phyloP scores from a whole-genome alignment of 306 rosid species.

The Casuarina cunninghamiana region DNA sequence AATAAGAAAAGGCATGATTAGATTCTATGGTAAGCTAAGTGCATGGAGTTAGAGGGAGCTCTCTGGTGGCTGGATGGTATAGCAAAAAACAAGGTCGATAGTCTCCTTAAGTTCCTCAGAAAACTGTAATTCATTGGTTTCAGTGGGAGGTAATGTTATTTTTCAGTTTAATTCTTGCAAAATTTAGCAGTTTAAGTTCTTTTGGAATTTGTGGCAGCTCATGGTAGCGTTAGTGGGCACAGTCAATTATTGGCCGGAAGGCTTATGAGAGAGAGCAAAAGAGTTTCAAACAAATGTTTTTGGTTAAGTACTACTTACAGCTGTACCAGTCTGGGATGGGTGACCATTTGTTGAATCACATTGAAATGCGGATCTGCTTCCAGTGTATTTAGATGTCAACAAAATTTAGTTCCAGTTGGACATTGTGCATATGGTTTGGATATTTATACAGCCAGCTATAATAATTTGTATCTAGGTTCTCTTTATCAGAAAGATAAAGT shows the following conservation, averaged over 20 bases:
- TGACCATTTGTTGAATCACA: neutral
- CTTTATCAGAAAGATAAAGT: conserved; percentile 3
- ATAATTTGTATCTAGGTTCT: neutral
- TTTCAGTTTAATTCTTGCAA: neutral
- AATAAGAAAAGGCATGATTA: neutral
- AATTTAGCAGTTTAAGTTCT: neutral
- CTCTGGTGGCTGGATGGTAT: neutral
- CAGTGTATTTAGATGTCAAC: neutral
- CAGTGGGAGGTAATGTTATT: neutral
- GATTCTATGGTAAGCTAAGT: neutral
- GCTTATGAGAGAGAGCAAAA: neutral
- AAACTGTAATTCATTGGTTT: neutral
- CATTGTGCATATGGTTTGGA: neutral
- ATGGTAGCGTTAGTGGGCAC: neutral
- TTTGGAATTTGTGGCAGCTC: neutral
- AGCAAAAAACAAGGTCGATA: neutral
- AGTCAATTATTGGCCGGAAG: neutral
- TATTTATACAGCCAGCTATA: neutral
- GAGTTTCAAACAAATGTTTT: neutral
- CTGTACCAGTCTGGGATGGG: neutral
- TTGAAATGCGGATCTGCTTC: conserved; percentile 3
- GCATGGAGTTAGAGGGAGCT: neutral
- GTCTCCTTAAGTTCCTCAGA: neutral
- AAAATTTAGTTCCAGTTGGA: neutral
- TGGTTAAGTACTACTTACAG: neutral